These are phyloP conservation scores for Kazachstania sp. DNA, from an alignment of 1,139 yeast genomes.

Conservation along the genomic window DNA sequence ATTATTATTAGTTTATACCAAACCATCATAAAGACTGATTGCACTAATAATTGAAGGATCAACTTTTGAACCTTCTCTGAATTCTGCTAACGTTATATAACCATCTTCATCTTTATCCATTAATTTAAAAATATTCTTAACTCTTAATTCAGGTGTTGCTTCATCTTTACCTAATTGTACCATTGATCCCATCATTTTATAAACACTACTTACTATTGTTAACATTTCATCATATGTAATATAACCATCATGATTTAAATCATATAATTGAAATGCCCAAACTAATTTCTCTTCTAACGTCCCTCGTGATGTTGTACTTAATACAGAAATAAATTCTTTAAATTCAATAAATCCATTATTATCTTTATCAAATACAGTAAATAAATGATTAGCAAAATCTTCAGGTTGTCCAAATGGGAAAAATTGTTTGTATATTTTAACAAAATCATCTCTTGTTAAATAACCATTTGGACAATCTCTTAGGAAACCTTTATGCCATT, in stretches of 20 bases:
- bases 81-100: conserved; percentile 69
- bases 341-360: conserved; percentile 78
- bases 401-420: conserved; percentile 98
- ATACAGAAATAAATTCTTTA: conserved; percentile 82
- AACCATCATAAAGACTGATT: conserved; percentile 68
- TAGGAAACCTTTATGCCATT: conserved; percentile 93
- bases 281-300: conserved; percentile 73
- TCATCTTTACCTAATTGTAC: conserved; percentile 88
- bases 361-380: conserved; percentile 82
- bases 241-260: conserved; percentile 67
- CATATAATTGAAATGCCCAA: conserved; percentile 86
- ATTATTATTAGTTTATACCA: conserved; percentile 41
- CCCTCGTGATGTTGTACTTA: conserved; percentile 86
- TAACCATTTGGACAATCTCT: conserved; percentile 93
- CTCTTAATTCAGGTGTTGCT: conserved; percentile 81
- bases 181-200: conserved; percentile 95
- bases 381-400: conserved; percentile 81
- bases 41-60: conserved; percentile 81
- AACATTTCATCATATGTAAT: conserved; percentile 72
- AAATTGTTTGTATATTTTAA: conserved; percentile 87
- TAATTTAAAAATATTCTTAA: conserved; percentile 65
- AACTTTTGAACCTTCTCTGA: conserved; percentile 67
- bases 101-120: conserved; percentile 66
- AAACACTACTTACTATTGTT: conserved; percentile 71
- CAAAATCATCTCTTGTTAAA: conserved; percentile 77